Percentiles rank a stretch among this genome's conserved stretches.
phyloP scores from a whole-genome alignment of 2,329 filamentous ascomycete genomes.

The Penicillium sp. region DNA sequence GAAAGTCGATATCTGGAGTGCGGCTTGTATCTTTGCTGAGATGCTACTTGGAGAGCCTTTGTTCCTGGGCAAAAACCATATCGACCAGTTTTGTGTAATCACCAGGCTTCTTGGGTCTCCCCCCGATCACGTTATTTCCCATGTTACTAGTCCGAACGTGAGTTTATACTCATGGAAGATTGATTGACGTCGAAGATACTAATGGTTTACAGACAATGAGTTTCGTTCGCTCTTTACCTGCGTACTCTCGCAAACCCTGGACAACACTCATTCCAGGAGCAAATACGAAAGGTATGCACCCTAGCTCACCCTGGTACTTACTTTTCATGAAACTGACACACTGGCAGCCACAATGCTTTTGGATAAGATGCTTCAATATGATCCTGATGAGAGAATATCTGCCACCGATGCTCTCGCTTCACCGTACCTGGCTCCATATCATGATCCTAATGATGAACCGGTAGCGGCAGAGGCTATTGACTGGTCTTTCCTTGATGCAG shows the following conservation, averaged over 20 bases:
- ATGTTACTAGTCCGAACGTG: conserved; percentile 96
- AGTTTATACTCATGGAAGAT: conserved; percentile 34
- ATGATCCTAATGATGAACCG: conserved; percentile 95
- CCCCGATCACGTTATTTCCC: conserved; percentile 95
- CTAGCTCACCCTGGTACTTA: neutral
- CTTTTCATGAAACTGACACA: conserved; percentile 11
- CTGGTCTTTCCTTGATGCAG: conserved; percentile 98
- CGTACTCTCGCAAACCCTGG: conserved; percentile 84
- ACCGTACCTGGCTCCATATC: conserved; percentile 92
- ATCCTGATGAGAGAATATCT: conserved; percentile 88
- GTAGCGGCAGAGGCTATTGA: conserved; percentile 95
- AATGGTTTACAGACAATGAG: conserved; percentile 70
- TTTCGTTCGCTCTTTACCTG: conserved; percentile 95
- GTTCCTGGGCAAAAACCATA: conserved; percentile 97
- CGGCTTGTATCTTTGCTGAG: conserved; percentile 97
- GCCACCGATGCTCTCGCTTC: conserved; percentile 82
- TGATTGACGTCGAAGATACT: neutral
- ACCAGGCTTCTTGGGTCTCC: conserved; percentile 96
- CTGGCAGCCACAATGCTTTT: conserved; percentile 78
- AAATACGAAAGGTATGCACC: conserved; percentile 69
- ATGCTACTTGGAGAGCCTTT: conserved; percentile 97
- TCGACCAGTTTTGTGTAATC: conserved; percentile 99
- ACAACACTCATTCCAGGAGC: conserved; percentile 91
- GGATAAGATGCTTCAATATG: conserved; percentile 95
- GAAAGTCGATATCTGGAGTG: conserved; percentile 99